Evolutionary conservation across 441 rosid species (phyloP).

Genomic region (Brassica balearica): DNA sequence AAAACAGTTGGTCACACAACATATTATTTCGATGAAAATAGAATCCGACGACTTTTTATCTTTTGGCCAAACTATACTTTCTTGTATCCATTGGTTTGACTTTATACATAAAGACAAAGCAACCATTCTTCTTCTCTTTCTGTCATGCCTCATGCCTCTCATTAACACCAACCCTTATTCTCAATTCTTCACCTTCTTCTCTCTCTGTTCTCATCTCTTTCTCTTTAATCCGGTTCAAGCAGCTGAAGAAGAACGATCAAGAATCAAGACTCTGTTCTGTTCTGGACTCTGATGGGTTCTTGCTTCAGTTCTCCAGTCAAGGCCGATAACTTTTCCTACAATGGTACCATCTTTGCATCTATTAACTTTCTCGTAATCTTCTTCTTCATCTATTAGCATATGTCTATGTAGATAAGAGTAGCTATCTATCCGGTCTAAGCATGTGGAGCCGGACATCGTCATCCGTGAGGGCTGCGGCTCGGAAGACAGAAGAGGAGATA

Average conservation of each 20-base stretch:
- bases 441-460: conserved; percentile 51
- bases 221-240: conserved; percentile 25
- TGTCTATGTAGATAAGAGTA: conserved; percentile 32
- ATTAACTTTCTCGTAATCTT: conserved; percentile 6
- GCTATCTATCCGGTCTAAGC: conserved; percentile 36
- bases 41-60: conserved; percentile 40
- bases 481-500: conserved; percentile 71
- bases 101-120: conserved; percentile 22
- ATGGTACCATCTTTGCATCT: conserved; percentile 49
- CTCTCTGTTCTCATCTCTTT: conserved; percentile 38
- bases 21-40: conserved; percentile 14
- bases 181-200: conserved; percentile 17
- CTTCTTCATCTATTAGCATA: not conserved
- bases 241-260: conserved; percentile 25
- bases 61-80: conserved; percentile 31
- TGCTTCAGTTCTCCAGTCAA: conserved; percentile 70
- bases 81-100: conserved; percentile 36
- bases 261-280: conserved; percentile 16
- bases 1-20: not conserved
- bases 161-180: conserved; percentile 30
- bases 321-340: conserved; percentile 56
- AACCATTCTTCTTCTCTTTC: conserved; percentile 13
- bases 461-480: conserved; percentile 48
- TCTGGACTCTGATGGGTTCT: conserved; percentile 63
- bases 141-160: conserved; percentile 38